These are phyloP conservation scores for Linnemannia elongata DNA, from an alignment of 192 early-diverging fungal species.

Conservation along the genomic window DNA sequence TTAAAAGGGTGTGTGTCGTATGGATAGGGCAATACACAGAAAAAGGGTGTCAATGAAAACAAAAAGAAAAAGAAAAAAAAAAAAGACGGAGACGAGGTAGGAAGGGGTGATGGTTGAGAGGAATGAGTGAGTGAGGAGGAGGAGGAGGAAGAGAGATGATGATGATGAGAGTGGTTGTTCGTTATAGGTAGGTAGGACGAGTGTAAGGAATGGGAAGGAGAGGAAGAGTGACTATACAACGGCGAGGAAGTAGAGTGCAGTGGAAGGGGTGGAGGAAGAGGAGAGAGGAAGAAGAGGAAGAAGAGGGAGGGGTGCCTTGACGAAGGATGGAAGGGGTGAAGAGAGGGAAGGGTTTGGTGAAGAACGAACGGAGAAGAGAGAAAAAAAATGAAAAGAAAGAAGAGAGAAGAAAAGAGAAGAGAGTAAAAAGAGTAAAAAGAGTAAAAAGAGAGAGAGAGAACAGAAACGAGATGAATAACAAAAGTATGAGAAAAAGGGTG, in stretches of 20 bases:
- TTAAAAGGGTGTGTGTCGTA: conserved; percentile 16
- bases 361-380: not conserved
- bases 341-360: conserved; percentile 1
- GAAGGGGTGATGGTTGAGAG: not conserved
- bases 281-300: not conserved
- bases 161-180: not conserved
- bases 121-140: not conserved
- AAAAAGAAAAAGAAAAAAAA: not conserved
- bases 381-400: not conserved
- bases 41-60: not conserved
- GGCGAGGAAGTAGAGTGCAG: not conserved
- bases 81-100: not conserved
- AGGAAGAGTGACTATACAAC: conserved; percentile 33
- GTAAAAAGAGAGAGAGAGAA: not conserved
- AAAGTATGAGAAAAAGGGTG: not conserved
- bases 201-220: not conserved
- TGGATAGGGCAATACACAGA: not conserved
- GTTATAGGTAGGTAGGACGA: not conserved
- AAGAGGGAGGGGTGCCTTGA: not conserved
- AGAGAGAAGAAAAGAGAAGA: not conserved
- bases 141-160: not conserved
- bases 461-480: not conserved
- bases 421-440: not conserved
- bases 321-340: conserved; percentile 6
- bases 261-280: not conserved